These are phyloP conservation scores for Colletotrichum neosansevieriae DNA, from an alignment of 2,329 filamentous ascomycete genomes.

Conservation along the genomic window DNA sequence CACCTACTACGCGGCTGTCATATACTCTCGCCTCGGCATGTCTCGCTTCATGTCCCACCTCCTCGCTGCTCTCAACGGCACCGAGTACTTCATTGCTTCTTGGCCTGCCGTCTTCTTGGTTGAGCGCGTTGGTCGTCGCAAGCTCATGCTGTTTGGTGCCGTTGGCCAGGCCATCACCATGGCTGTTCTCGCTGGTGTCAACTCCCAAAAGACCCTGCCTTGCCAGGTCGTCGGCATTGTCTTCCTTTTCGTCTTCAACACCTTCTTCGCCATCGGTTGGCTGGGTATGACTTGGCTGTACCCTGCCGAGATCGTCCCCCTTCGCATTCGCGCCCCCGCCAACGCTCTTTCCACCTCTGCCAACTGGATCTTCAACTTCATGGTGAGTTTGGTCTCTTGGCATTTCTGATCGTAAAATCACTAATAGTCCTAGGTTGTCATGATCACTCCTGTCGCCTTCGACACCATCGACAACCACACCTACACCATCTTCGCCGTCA, in stretches of 20 bases:
- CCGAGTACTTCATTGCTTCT: conserved; percentile 61
- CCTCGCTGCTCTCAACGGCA: conserved; percentile 66
- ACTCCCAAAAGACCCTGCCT: conserved; percentile 45
- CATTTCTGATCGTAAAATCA: neutral
- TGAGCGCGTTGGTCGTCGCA: conserved; percentile 74
- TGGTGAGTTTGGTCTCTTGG: conserved; percentile 48
- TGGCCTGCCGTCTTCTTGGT: conserved; percentile 72
- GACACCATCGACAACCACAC: conserved; percentile 69
- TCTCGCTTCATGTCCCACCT: conserved; percentile 68
- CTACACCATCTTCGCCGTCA: conserved; percentile 75
- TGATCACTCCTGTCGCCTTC: conserved; percentile 72
- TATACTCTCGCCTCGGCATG: conserved; percentile 60
- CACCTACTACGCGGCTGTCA: conserved; percentile 45
- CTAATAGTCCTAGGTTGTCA: conserved; percentile 59
- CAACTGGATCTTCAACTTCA: conserved; percentile 74
- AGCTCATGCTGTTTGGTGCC: conserved; percentile 79
- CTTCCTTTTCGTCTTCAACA: conserved; percentile 73
- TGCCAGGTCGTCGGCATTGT: conserved; percentile 50
- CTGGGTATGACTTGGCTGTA: conserved; percentile 73
- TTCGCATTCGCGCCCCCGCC: conserved; percentile 70
- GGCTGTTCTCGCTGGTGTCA: conserved; percentile 68
- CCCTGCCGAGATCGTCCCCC: conserved; percentile 70
- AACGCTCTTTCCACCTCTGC: conserved; percentile 67
- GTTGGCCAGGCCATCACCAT: conserved; percentile 74
- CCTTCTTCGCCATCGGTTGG: conserved; percentile 71